Evolutionary conservation across 2,329 filamentous ascomycete genomes (phyloP), one percentile per base, ranked within the genome.

Genomic region (Penicillium sp.): DNA sequence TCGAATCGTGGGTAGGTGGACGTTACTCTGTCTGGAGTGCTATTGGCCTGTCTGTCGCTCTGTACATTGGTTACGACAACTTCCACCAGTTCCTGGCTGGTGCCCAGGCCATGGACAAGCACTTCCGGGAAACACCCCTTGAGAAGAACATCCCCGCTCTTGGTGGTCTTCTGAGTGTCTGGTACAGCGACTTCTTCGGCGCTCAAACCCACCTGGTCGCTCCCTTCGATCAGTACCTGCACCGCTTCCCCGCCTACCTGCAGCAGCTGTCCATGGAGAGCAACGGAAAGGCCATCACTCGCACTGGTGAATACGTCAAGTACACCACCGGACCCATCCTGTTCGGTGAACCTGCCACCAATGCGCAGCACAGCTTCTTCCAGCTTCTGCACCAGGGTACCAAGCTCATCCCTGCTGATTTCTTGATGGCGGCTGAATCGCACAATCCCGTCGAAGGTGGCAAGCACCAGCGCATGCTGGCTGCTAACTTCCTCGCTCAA

Each of bases 221-320:
- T 69, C 93, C 93, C 51, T 98, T 97, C 71, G 93, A 98, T 75
- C 93, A 98, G 75, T 98, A 98, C 76, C 84, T 98, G 59, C 89
- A 96, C 81, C 88, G 93, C 61, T 97, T 98, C 84, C 90, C 93
- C 33, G 93, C 93, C 62, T 98, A 98, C 77, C 86, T 98, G 48
- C 93, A 98, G 76, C 93, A 98, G 75, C 79, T 98, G 53, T 97
- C 91, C 54, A 98, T 98, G 93, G 93, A 98, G 78, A 97, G 91
- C 54, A 98, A 98, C 73, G 93, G 93, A 68, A 98, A 98, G 80
- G 88, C 87, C 54, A 89, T 97, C 66, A 95, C 91, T 55, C 88
- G 93, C 64, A 85, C 82, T 51, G 84, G 89, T 33, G 81, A 84
- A 57, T 85, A 94, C 53, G 90, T 95, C 67, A 95, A 95, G 76